A percentile compares a stretch with the other conserved stretches of the same genome.
These are phyloP conservation scores for Podochytrium sp. DNA, from an alignment of 192 early-diverging fungal species.

Conservation along the genomic window DNA sequence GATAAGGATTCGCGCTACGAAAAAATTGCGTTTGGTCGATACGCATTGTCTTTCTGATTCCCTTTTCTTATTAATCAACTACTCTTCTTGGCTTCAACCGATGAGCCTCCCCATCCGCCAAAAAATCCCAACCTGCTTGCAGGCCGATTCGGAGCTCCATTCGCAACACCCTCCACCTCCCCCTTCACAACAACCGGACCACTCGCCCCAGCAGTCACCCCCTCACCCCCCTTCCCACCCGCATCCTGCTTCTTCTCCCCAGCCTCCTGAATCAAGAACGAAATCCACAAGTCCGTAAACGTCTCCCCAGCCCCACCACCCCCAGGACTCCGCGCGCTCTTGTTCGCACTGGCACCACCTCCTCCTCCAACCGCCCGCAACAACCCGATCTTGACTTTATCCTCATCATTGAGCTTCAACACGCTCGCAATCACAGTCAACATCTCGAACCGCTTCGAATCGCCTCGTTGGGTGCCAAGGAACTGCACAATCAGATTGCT, in stretches of 20 bases:
- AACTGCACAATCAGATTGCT: conserved; percentile 91
- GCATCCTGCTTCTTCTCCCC: background rate
- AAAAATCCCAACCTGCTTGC: background rate
- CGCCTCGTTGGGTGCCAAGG: conserved; percentile 81
- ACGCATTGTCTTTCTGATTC: no score
- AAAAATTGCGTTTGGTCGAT: no score
- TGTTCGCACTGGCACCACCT: conserved; percentile 26
- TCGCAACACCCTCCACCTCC: background rate
- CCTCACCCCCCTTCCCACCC: background rate
- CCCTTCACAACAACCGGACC: background rate
- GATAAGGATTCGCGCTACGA: no score
- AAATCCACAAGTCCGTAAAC: conserved; percentile 60
- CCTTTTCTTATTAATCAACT: no score
- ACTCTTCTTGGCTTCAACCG: background rate
- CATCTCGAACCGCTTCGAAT: conserved; percentile 90
- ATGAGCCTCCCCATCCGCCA: background rate
- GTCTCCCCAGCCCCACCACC: conserved; percentile 24
- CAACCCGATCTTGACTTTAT: conserved; percentile 76
- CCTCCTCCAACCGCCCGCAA: conserved; percentile 61
- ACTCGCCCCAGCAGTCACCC: background rate
- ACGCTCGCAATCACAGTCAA: conserved; percentile 88
- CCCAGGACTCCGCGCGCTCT: conserved; percentile 13
- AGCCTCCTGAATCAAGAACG: conserved; percentile 51
- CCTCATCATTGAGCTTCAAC: conserved; percentile 84
- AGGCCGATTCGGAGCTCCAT: background rate